Base-by-base conservation (phyloP, 2,329 filamentous ascomycete species). In the Hortaea werneckii region DNA sequence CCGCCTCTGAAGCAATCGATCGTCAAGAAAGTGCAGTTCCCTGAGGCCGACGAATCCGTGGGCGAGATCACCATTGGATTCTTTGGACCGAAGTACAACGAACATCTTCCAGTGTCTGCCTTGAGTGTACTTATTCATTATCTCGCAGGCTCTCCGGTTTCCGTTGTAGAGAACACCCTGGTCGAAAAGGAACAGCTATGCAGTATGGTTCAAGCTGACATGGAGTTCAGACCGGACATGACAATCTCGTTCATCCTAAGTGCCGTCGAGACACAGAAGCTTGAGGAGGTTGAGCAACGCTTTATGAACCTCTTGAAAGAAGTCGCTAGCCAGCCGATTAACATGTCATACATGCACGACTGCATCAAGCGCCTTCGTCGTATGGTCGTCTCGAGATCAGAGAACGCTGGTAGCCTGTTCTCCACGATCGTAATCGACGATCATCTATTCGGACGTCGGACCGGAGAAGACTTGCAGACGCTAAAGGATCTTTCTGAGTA, bases 141-240 rank as follows among this genome's bases (percentile, higher is more conserved):
- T 59, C 78, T 98, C 12, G 87, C 87, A 51, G 92, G 89, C 5
- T 96, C 92, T 0, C 94, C 94, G 1, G 87, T 94, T 2, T 90
- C 90, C 0, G 74, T 98, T 1, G 72, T 98, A 5, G 90, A 96
- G 60, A 96, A 96, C 55, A 77, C 82, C 12, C 76, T 98, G 50
- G 92, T 98, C 2, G 92, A 98, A 62, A 87, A 83, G 57, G 90
- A 96, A 65, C 85, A 94, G 55, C 77, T 96, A 40, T 86, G 88
- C 3, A 95, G 88, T 66, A 86, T 83, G 5, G 81, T 96, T 8
- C 81, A 82, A 41, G 88, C 85, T 64, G 83, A 79, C 64, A 83
- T 80, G 57, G 88, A 95, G 52, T 77, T 80, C 27, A 79, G 89
- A 41, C 87, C 89, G 2, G 83, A 87, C 53, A 83, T 82, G 9